phyloP scores from a whole-genome alignment of 2,329 filamentous ascomycete genomes.

The Exophiala mesophila region DNA sequence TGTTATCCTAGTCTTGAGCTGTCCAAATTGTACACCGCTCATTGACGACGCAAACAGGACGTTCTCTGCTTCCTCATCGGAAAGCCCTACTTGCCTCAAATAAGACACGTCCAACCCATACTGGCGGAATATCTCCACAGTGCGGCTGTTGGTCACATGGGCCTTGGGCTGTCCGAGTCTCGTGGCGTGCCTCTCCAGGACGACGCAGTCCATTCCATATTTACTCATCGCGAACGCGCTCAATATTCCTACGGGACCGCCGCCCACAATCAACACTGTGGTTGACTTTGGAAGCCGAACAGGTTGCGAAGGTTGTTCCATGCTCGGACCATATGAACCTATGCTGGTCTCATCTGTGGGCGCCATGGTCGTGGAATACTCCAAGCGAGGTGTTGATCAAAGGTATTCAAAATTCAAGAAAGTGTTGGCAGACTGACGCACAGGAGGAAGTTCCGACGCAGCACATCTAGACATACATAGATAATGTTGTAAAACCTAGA shows the following conservation, averaged over 20 bases:
- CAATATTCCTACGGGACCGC: slow-evolving; percentile 42
- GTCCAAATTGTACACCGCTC: slow-evolving; percentile 6
- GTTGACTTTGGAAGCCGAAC: too few relatives aligned
- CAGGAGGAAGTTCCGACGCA: too few relatives aligned
- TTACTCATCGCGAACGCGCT: slow-evolving; percentile 28
- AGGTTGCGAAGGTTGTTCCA: too few relatives aligned
- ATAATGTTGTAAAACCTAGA: too few relatives aligned
- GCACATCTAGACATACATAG: too few relatives aligned
- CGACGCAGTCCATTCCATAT: slow-evolving; percentile 14
- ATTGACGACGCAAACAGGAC: slow-evolving; percentile 8
- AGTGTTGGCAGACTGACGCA: too few relatives aligned
- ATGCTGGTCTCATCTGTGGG: too few relatives aligned
- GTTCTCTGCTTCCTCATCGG: neutral
- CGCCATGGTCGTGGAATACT: too few relatives aligned
- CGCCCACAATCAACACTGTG: slow-evolving; percentile 43
- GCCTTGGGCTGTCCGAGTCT: slow-evolving; percentile 29
- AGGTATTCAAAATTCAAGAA: too few relatives aligned
- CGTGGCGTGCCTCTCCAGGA: slow-evolving; percentile 26
- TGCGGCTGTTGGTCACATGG: slow-evolving; percentile 27
- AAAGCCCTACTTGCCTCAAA: neutral
- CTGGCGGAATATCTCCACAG: slow-evolving; percentile 29
- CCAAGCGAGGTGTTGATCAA: too few relatives aligned
- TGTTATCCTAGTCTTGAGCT: neutral
- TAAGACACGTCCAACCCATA: slow-evolving; percentile 21
- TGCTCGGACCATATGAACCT: too few relatives aligned